Percentiles rank a stretch among this genome's conserved stretches.
phyloP scores from a whole-genome alignment of 441 rosid species.

The Adansonia grandidieri region DNA sequence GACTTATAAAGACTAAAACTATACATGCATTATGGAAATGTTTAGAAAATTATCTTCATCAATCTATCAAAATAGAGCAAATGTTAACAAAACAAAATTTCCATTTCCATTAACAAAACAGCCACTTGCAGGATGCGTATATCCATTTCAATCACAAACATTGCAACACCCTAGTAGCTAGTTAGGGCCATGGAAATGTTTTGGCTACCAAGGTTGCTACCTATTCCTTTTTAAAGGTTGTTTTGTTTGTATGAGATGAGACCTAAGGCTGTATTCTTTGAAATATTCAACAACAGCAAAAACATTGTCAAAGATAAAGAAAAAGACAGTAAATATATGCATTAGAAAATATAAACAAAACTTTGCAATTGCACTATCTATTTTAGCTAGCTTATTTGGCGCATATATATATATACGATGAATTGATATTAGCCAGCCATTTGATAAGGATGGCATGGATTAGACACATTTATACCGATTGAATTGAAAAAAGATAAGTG shows the following conservation, averaged over 20 bases:
- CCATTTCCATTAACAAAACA: too few relatives aligned
- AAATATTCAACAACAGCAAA: slow-evolving; percentile 49
- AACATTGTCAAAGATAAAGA: slow-evolving; percentile 7
- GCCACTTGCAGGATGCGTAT: too few relatives aligned
- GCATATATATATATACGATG: not conserved
- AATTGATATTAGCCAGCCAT: slow-evolving; percentile 13
- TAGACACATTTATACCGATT: too few relatives aligned
- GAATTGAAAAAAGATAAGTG: slow-evolving; percentile 25
- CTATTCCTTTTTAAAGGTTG: slow-evolving; percentile 36
- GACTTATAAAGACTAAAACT: too few relatives aligned
- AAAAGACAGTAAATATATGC: not conserved
- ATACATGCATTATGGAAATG: too few relatives aligned
- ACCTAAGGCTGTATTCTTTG: slow-evolving; percentile 68
- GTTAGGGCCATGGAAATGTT: slow-evolving; percentile 33
- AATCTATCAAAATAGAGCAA: too few relatives aligned
- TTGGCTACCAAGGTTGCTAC: slow-evolving; percentile 29
- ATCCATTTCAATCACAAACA: too few relatives aligned
- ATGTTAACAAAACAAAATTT: too few relatives aligned
- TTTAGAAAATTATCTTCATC: too few relatives aligned
- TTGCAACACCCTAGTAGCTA: not conserved
- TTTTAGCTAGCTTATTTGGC: slow-evolving; percentile 5
- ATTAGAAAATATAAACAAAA: slow-evolving; percentile 13
- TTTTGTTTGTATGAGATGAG: slow-evolving; percentile 69
- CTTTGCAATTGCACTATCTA: not conserved
- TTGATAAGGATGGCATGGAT: slow-evolving; percentile 13